Percentiles rank a stretch among this genome's conserved stretches.
phyloP scores from a whole-genome alignment of 202 grass and related monocot genomes.

The Tripidium arundinaceum region DNA sequence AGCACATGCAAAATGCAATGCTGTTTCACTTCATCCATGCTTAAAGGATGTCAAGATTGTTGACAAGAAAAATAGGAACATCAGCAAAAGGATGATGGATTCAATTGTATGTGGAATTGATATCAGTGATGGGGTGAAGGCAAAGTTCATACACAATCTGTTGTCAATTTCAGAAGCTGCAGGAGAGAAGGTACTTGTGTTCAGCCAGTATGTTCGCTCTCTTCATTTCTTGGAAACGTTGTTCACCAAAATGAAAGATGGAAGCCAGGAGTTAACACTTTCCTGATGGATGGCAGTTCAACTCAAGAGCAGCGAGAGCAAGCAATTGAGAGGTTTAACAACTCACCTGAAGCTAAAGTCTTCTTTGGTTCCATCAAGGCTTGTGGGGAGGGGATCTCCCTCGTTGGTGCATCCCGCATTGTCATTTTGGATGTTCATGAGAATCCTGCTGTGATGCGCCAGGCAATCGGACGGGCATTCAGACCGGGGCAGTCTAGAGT shows the following conservation, averaged over 20 bases:
- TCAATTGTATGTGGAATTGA: slow-evolving; percentile 34
- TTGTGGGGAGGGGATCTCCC: slow-evolving; percentile 87
- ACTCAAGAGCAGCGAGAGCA: slow-evolving; percentile 50
- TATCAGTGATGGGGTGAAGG: slow-evolving; percentile 62
- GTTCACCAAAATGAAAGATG: slow-evolving; percentile 59
- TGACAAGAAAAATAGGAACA: slow-evolving; percentile 22
- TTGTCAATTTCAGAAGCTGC: slow-evolving; percentile 60
- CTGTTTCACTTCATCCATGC: slow-evolving; percentile 74
- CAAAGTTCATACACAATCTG: slow-evolving; percentile 62
- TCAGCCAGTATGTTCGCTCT: slow-evolving; percentile 70
- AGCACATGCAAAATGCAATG: slow-evolving; percentile 50
- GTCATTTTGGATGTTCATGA: slow-evolving; percentile 89
- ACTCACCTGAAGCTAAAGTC: slow-evolving; percentile 62
- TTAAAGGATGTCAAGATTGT: slow-evolving; percentile 45
- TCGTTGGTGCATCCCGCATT: slow-evolving; percentile 70
- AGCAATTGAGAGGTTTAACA: slow-evolving; percentile 75
- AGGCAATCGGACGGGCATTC: slow-evolving; percentile 78
- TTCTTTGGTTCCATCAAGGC: slow-evolving; percentile 92
- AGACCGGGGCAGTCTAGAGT: slow-evolving; percentile 72
- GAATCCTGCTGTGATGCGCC: slow-evolving; percentile 80
- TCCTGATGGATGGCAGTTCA: slow-evolving; percentile 51
- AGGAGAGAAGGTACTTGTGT: slow-evolving; percentile 77
- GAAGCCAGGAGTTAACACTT: slow-evolving; percentile 52
- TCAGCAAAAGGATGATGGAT: slow-evolving; percentile 40
- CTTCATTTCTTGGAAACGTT: slow-evolving; percentile 65